Conservation (phyloP, 257 asterid species). For the Solanum clarkiae region DNA sequence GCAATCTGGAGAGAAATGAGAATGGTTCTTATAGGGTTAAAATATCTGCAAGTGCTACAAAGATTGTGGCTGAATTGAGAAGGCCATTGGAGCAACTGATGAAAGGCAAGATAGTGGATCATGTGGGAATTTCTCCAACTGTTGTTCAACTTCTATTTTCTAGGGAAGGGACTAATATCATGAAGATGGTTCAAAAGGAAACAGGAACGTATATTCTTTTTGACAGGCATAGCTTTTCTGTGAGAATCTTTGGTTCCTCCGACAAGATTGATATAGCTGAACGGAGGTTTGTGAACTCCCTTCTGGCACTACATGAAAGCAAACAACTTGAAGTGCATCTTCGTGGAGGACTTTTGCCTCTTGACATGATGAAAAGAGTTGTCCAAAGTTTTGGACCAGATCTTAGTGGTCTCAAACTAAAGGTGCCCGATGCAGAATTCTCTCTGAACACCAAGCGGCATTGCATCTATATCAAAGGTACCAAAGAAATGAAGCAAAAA, state of each 20-base stretch:
- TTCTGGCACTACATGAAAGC: constrained; percentile 44
- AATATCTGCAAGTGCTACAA: constrained; percentile 72
- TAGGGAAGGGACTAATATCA: constrained; percentile 57
- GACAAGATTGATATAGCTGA: constrained; percentile 37
- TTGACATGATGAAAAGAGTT: constrained; percentile 82
- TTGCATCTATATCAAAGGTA: constrained; percentile 41
- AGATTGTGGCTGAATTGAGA: constrained; percentile 64
- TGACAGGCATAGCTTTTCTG: constrained; percentile 40
- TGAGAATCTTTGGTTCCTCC: constrained; percentile 54
- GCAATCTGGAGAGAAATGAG: constrained; percentile 35
- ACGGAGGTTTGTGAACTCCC: constrained; percentile 32
- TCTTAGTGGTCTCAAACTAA: constrained; percentile 57
- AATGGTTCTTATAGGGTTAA: constrained; percentile 64
- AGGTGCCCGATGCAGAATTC: constrained; percentile 55
- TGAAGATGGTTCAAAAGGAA: constrained; percentile 48
- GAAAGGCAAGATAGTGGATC: constrained; percentile 50
- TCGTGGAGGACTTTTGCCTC: constrained; percentile 54
- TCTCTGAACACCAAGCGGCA: constrained; percentile 45
- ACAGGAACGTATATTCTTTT: constrained; percentile 54
- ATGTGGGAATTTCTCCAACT: constrained; percentile 53
- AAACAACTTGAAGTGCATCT: constrained; percentile 75
- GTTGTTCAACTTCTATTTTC: constrained; percentile 60
- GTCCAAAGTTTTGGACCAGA: constrained; percentile 74
- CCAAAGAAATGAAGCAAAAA: constrained; percentile 54
- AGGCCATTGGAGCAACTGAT: constrained; percentile 57